A percentile compares a stretch with the other conserved stretches of the same genome.
phyloP scores from a whole-genome alignment of 441 rosid genomes.

The Populus tomentosa region DNA sequence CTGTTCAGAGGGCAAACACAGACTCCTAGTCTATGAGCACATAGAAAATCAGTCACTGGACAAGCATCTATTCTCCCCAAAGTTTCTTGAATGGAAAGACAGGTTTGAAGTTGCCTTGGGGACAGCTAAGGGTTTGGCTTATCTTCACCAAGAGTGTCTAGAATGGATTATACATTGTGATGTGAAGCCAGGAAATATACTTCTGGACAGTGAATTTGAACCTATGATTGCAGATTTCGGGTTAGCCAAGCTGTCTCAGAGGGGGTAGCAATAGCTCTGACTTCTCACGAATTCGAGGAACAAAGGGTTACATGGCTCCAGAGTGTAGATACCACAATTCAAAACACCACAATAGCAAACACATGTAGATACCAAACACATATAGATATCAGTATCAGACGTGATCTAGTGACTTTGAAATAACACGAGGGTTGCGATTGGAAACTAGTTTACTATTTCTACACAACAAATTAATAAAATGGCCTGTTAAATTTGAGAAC shows the following conservation, averaged over 20 bases:
- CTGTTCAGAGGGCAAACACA: slow-evolving; percentile 27
- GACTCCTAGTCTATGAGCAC: slow-evolving; percentile 24
- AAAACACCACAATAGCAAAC: too few relatives aligned
- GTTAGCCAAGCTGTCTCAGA: slow-evolving; percentile 25
- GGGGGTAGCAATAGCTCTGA: slow-evolving; percentile 6
- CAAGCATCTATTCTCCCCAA: slow-evolving; percentile 15
- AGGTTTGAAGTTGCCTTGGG: slow-evolving; percentile 30
- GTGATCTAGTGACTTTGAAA: too few relatives aligned
- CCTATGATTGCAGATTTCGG: slow-evolving; percentile 41
- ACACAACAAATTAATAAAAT: too few relatives aligned
- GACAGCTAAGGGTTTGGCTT: slow-evolving; percentile 28
- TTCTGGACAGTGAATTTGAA: slow-evolving; percentile 23
- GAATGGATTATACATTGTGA: slow-evolving; percentile 44
- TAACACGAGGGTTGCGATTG: too few relatives aligned
- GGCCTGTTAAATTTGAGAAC: too few relatives aligned
- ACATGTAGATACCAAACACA: too few relatives aligned
- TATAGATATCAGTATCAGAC: too few relatives aligned
- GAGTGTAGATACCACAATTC: slow-evolving; percentile 13
- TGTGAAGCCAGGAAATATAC: slow-evolving; percentile 43
- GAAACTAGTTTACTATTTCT: too few relatives aligned
- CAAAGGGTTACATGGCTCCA: slow-evolving; percentile 44
- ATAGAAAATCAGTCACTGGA: slow-evolving; percentile 31
- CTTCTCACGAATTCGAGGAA: slow-evolving; percentile 40
- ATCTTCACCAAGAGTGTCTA: slow-evolving; percentile 39
- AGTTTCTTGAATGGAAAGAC: slow-evolving; percentile 21